Percentiles rank a stretch among this genome's conserved stretches.
Evolutionary conservation across 23 red algal species (phyloP).

Genomic region (Gracilariopsis chorda): DNA sequence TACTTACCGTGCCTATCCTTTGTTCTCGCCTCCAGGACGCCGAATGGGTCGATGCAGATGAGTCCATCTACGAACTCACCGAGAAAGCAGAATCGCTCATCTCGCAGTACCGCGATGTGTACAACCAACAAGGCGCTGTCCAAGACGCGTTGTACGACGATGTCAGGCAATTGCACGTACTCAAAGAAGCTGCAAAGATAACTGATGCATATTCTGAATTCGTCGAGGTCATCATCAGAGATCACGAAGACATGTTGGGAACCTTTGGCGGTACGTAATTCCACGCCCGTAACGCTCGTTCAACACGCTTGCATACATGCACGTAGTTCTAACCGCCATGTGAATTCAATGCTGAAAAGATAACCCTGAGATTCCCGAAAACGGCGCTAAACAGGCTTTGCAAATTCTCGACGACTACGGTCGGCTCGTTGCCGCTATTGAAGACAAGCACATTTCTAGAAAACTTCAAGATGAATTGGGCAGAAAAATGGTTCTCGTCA

Average conservation of each 20-base stretch:
- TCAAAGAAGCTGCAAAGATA: constrained; percentile 27
- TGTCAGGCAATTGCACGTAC: not conserved
- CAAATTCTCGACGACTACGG: constrained; percentile 26
- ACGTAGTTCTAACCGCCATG: too few species aligned
- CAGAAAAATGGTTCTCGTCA: constrained; percentile 39
- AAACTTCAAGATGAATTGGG: constrained; percentile 27
- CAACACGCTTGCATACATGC: not conserved
- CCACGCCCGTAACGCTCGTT: not conserved
- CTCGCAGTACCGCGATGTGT: not conserved
- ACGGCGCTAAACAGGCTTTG: constrained; percentile 5
- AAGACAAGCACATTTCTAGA: not conserved
- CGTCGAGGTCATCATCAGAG: constrained; percentile 1
- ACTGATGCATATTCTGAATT: constrained; percentile 15
- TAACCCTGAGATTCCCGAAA: not conserved
- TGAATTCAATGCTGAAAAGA: constrained; percentile 5
- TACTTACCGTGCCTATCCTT: too few species aligned
- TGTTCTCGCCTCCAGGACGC: not conserved
- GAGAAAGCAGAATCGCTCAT: not conserved
- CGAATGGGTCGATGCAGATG: constrained; percentile 45
- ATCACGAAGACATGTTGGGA: constrained; percentile 48
- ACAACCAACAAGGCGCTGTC: not conserved
- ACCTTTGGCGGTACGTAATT: constrained; percentile 31
- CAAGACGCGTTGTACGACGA: constrained; percentile 1
- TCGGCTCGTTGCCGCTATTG: not conserved
- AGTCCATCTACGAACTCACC: not conserved